A percentile compares a stretch with the other conserved stretches of the same genome.
Conservation (phyloP, 2,329 filamentous ascomycete species). For the Harringtonia aguacate region DNA sequence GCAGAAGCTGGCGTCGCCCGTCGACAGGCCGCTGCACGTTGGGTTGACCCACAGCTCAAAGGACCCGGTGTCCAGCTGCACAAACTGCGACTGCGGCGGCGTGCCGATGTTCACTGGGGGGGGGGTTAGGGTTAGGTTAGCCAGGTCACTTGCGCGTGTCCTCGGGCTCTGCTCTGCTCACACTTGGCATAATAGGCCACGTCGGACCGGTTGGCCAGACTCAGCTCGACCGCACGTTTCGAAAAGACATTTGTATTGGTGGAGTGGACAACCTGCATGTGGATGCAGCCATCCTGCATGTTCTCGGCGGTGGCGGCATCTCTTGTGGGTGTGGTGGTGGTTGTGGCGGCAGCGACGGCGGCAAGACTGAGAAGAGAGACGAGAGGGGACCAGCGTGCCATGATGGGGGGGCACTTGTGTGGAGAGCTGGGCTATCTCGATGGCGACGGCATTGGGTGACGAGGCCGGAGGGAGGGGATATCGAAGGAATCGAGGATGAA, state of each 20-base stretch:
- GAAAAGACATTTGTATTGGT: slow-evolving; percentile 28
- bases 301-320: background rate
- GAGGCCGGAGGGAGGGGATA: background rate
- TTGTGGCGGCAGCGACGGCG: background rate
- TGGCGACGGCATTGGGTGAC: background rate
- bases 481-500: background rate
- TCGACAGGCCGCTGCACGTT: slow-evolving; percentile 35
- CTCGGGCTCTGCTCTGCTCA: no score
- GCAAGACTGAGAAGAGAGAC: background rate
- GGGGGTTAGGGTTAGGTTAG: no score
- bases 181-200: slow-evolving; percentile 42
- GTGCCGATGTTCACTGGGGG: slow-evolving; percentile 38
- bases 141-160: no score
- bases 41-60: slow-evolving; percentile 56
- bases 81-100: slow-evolving; percentile 39
- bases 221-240: slow-evolving; percentile 31
- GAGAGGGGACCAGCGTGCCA: background rate
- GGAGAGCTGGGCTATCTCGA: background rate
- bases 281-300: slow-evolving; percentile 21
- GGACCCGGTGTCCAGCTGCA: slow-evolving; percentile 48
- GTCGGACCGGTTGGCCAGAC: slow-evolving; percentile 39
- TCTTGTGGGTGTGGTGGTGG: background rate
- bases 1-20: slow-evolving; percentile 33
- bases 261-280: slow-evolving; percentile 31
- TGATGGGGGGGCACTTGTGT: background rate